A percentile compares a stretch with the other conserved stretches of the same genome.
phyloP scores from a whole-genome alignment of 1,139 yeast species.

The Kurtzmaniella quercitrusa region DNA sequence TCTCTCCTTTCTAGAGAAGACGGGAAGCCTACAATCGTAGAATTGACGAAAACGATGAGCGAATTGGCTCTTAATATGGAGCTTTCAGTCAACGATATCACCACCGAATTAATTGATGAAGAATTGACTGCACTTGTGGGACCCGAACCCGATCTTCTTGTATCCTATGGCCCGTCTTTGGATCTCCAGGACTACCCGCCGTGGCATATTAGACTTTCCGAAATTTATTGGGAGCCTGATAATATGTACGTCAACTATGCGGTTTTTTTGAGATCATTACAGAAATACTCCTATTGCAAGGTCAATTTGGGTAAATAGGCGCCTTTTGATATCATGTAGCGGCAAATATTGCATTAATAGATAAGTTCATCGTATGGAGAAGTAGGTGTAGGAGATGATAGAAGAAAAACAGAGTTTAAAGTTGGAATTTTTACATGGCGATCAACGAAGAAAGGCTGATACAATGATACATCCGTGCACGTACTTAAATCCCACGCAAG shows the following conservation, averaged over 20 bases:
- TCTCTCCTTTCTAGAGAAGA: conserved; percentile 69
- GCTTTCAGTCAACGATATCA: conserved; percentile 62
- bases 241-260: conserved; percentile 76
- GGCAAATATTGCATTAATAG: neutral
- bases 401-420: neutral
- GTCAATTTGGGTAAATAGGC: conserved; percentile 75
- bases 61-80: conserved; percentile 64
- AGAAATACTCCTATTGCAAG: conserved; percentile 74
- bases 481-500: no score
- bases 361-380: neutral
- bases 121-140: conserved; percentile 78
- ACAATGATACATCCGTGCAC: no score
- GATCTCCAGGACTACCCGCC: conserved; percentile 96
- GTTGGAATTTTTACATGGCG: no score
- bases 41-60: conserved; percentile 81
- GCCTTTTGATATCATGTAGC: neutral
- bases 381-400: neutral
- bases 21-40: conserved; percentile 88
- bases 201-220: conserved; percentile 91
- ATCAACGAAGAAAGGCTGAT: no score
- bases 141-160: conserved; percentile 82
- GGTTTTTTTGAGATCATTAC: conserved; percentile 80
- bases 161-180: conserved; percentile 79
- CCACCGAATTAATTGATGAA: conserved; percentile 67
- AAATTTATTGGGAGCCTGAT: conserved; percentile 87